Evolutionary conservation across 352 stramenopile species (phyloP), one percentile per base, ranked within the genome.

Genomic region (Globisporangium echinulatum): DNA sequence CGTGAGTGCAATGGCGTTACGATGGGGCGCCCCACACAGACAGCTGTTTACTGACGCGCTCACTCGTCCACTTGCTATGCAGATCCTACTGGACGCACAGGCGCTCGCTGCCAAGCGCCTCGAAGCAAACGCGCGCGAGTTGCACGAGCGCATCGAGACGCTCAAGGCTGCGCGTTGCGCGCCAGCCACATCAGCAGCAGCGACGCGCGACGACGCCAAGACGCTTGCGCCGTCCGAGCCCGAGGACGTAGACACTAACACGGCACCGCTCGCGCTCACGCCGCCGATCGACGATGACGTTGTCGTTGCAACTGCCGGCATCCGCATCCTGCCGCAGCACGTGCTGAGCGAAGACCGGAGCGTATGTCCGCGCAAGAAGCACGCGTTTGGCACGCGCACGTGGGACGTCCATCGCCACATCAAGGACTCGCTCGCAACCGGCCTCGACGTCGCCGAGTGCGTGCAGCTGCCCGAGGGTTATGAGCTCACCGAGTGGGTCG

Each of bases 331-430:
- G 61, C 73, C 72, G n/a, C 72, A 77, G 17, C 64, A 82, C 52
- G 61, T 85, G 1, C 62, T 85, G 11, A 77, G 76, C 48, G 75
- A 91, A 51, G 70, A 77, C 25, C 75, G 69, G 40, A 79, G 77
- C 48, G 70, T 92, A 14, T 75, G 71, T 17, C 69, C 78, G 25
- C 71, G 68, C 25, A 85, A 77, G 58, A 83, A 86, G 59, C 77
- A 88, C 58, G 59, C 64, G 3, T 72, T 75, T 10, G 77, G 82
- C 25, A 82, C 79, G 6, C 67, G 75, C 5, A 86, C 75, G 38
- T 90, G 80, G 80, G 75, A 88, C 39, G 64, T 88, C 47, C 82
- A 92, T 54, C 70, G 73, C 17, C 69, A 85, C 50, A 87, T 88
- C 70, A 90, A 92, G 55, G 64, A 84, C 52, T 87, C 78, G 2